Conservation (phyloP, 495 filamentous ascomycete genomes). For the Podospora pseudoanserina region DNA sequence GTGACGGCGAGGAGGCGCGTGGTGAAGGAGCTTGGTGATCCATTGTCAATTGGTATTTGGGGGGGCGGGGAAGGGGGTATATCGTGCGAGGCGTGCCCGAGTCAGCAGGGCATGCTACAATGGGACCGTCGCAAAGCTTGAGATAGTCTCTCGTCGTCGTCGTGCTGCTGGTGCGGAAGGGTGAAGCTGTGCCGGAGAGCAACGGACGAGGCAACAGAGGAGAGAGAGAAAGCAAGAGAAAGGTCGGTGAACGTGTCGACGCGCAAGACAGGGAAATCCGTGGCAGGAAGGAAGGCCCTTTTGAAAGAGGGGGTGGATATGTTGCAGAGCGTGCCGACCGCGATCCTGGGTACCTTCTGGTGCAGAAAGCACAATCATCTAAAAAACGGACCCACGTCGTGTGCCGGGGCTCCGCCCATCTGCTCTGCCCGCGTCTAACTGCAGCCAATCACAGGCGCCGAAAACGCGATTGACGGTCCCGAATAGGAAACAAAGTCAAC, state of each 20-base stretch:
- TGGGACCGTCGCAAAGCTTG: neutral
- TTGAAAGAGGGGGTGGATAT: constrained; percentile 7
- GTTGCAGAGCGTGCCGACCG: constrained; percentile 7
- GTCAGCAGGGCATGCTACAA: constrained; percentile 1
- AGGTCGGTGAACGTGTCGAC: constrained; percentile 2
- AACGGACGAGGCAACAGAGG: neutral
- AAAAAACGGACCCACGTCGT: constrained; percentile 20
- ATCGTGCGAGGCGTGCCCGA: neutral
- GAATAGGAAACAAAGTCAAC: constrained; percentile 29
- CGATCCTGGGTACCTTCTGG: constrained; percentile 6
- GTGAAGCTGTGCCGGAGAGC: neutral
- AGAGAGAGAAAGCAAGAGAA: constrained; percentile 10
- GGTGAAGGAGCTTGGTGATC: constrained; percentile 13
- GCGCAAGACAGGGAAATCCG: neutral
- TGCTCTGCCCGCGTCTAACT: constrained; percentile 22
- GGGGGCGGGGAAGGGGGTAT: neutral
- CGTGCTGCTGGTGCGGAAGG: neutral
- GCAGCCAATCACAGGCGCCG: constrained; percentile 19
- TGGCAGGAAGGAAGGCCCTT: neutral
- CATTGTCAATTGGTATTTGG: constrained; percentile 9
- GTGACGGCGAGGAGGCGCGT: constrained; percentile 13
- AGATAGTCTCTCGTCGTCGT: neutral
- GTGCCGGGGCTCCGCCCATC: constrained; percentile 11
- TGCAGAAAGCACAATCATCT: constrained; percentile 9
- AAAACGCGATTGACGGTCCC: constrained; percentile 18